Base-by-base conservation (phyloP, 2,329 filamentous ascomycete species). In the Colletotrichum tropicicola region DNA sequence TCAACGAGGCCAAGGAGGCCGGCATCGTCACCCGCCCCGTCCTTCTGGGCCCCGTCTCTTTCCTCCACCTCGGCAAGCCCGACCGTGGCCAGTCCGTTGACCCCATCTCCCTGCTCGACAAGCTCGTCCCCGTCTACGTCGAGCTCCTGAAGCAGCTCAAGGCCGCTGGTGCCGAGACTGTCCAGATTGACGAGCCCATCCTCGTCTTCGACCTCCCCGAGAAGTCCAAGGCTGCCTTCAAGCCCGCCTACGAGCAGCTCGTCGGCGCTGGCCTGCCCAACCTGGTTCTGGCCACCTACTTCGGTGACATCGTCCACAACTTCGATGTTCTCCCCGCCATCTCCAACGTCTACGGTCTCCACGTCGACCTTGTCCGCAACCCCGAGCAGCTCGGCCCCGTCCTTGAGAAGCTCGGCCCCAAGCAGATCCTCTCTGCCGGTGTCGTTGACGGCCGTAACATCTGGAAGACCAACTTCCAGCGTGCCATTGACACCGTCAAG, bases 381-480 rank as follows among this genome's bases (percentile, higher is more conserved):
- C 96, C 96, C 59, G 95, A 98, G 87, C 96, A 99, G 87, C 91
- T 99, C 70, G 90, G 96, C 68, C 89, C 91, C 71, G 93, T 99
- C 75, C 81, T 93, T 73, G 86, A 85, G 76, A 91, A 94, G 75
- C 89, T 99, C 70, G 94, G 93, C 79, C 83, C 93, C 79, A 93
- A 94, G 80, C 97, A 97, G 79, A 82, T 94, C 73, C 91, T 99
- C 71, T 99, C 96, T 71, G 92, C 90, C 70, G 96, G 96, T 93
- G 92, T 99, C 73, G 96, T 99, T 72, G 94, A 99, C 75, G 96
- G 96, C 75, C 94, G 96, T 77, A 99, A 99, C 89, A 98, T 99
- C 87, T 99, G 96, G 96, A 99, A 99, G 92, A 98, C 94, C 84
- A 97, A 98, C 91, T 92, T 98, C 85, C 92, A 97, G 89, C 89